Evolutionary conservation across 192 early-diverging fungal species (phyloP), one percentile per base, ranked within the genome.

Genomic region (Coemansia interrupta): DNA sequence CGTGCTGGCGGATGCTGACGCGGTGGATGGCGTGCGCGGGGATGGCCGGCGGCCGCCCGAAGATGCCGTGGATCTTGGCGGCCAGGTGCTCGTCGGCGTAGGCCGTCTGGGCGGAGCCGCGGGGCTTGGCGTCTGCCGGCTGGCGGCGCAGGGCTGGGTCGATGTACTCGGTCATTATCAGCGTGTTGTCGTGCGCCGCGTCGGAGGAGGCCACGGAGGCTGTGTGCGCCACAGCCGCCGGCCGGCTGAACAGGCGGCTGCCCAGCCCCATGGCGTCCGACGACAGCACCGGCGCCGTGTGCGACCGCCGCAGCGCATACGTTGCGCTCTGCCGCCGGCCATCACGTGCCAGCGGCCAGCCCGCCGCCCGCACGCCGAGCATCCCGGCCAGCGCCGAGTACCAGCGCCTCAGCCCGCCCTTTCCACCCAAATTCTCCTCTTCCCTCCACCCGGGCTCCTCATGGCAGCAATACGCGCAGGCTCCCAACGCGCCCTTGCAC

Each of bases 231-330:
- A 24, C n/a, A 1, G 5, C 36, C 19, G 56, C 49, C 0, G 36
- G 58, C 4, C 64, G 60, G 23, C 30, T 58, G 45, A 73, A 73
- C 19, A 60, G 50, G 23, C 51, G 57, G 51, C 49, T 56, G 58
- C 61, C 63, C 30, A 73, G 32, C 2, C 54, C 52, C 61, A 67
- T 67, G 3, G 50, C 53, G 11, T 64, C 39, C 14, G 30, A 36
- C 1, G 56, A 38, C 48, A 68, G 38, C 2, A 49, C 62, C 0
- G 72, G 72, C 19, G 65, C 66, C 0, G 72, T 74, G 36, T 74
- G 72, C 39, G 72, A 74, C 12, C 72, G 26, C 4, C 72, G 57
- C 19, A 74, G 39, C 10, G 39, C 6, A 11, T 47, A 39, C n/a
- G 18, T 18, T 2, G 30, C 19, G 0, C 29, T 45, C 3, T 17